These are phyloP conservation scores for Cercospora sp. DNA, from an alignment of 2,329 filamentous ascomycete genomes.

Conservation along the genomic window DNA sequence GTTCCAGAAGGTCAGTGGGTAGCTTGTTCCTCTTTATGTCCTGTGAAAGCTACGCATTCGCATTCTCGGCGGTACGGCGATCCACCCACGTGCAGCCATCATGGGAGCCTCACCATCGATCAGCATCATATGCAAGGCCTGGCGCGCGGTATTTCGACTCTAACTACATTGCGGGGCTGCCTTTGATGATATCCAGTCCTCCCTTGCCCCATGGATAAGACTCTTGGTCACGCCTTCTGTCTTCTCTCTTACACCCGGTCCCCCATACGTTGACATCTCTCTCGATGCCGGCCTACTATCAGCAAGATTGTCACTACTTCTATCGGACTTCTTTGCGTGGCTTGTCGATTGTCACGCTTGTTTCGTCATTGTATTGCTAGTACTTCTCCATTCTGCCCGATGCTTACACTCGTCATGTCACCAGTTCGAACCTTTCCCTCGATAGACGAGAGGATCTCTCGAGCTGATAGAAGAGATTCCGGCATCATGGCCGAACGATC, in stretches of 20 bases:
- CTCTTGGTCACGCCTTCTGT: background rate
- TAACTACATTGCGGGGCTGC: slow-evolving; percentile 15
- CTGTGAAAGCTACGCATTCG: background rate
- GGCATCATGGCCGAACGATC: slow-evolving; percentile 48
- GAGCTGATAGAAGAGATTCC: slow-evolving; percentile 33
- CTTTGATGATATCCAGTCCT: slow-evolving; percentile 8
- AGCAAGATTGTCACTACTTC: slow-evolving; percentile 90
- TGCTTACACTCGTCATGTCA: slow-evolving; percentile 51
- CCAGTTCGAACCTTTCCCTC: slow-evolving; percentile 52
- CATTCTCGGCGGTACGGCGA: slow-evolving; percentile 24
- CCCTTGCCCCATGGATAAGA: slow-evolving; percentile 23
- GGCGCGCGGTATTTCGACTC: background rate
- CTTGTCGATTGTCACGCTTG: slow-evolving; percentile 74
- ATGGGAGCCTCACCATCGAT: slow-evolving; percentile 13
- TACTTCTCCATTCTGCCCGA: slow-evolving; percentile 43
- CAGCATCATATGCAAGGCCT: slow-evolving; percentile 14
- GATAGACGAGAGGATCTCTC: slow-evolving; percentile 31
- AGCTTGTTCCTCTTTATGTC: slow-evolving; percentile 5
- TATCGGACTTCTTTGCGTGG: slow-evolving; percentile 86
- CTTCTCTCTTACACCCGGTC: slow-evolving; percentile 8
- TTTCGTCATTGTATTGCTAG: slow-evolving; percentile 70
- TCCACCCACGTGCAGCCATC: slow-evolving; percentile 15
- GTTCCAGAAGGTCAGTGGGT: slow-evolving; percentile 25
- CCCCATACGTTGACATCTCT: slow-evolving; percentile 9
- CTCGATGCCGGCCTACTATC: slow-evolving; percentile 73